Evolutionary conservation across 1,139 yeast species (phyloP).

Genomic region (Yamadazyma buinensis): DNA sequence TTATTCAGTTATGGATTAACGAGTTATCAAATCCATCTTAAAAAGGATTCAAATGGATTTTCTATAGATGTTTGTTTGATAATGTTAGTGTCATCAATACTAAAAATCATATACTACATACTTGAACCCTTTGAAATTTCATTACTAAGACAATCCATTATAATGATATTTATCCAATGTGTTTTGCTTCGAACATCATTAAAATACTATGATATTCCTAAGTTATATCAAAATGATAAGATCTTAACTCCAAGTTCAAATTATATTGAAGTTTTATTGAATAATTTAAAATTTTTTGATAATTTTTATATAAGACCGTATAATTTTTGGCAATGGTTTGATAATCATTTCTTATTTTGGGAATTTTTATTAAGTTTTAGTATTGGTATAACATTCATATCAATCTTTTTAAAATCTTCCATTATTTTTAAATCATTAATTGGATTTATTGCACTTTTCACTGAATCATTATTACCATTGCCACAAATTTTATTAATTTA

Average conservation of each 20-base stretch:
- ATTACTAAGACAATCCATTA: slow-evolving; percentile 67
- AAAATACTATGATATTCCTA: slow-evolving; percentile 46
- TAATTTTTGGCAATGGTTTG: slow-evolving; percentile 84
- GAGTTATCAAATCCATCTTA: slow-evolving; percentile 59
- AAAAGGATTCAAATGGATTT: slow-evolving; percentile 71
- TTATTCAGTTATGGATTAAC: slow-evolving; percentile 84
- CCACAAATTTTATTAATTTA: slow-evolving; percentile 80
- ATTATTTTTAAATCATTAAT: slow-evolving; percentile 51
- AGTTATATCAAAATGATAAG: slow-evolving; percentile 27
- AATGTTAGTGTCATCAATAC: slow-evolving; percentile 73
- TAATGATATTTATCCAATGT: slow-evolving; percentile 74
- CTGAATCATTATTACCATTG: slow-evolving; percentile 80
- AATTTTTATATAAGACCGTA: slow-evolving; percentile 64
- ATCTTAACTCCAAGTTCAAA: slow-evolving; percentile 19
- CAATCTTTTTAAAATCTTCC: slow-evolving; percentile 39
- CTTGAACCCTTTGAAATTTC: slow-evolving; percentile 79
- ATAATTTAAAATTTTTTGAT: slow-evolving; percentile 54
- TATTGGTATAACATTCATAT: slow-evolving; percentile 34
- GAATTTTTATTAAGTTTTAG: slow-evolving; percentile 53
- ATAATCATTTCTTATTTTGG: slow-evolving; percentile 57
- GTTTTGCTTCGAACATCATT: slow-evolving; percentile 61
- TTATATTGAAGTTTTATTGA: slow-evolving; percentile 7
- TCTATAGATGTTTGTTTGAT: slow-evolving; percentile 88
- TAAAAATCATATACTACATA: slow-evolving; percentile 71
- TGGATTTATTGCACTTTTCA: slow-evolving; percentile 69